phyloP scores from a whole-genome alignment of 139 green algal species.

The Chlamydomonas incerta region DNA sequence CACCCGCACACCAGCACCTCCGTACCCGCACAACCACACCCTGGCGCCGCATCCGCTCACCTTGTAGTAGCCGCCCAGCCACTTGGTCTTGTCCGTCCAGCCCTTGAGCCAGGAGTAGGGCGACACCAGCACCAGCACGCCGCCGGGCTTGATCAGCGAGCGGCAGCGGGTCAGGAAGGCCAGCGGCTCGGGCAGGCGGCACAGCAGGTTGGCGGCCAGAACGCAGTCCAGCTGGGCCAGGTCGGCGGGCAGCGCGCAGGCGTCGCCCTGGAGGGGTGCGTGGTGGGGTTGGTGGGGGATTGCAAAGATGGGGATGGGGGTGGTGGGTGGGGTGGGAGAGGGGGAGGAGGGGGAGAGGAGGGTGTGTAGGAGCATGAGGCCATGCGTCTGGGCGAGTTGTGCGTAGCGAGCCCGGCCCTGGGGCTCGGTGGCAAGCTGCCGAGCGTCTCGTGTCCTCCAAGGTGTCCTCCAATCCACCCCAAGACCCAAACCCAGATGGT shows the following conservation, averaged over 20 bases:
- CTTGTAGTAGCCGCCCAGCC: constrained; percentile 57
- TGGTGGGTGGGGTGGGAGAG: too few species aligned
- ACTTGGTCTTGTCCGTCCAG: constrained; percentile 65
- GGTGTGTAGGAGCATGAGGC: too few species aligned
- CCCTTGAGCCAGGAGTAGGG: constrained; percentile 82
- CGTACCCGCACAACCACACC: too few species aligned
- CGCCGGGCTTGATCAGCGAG: constrained; percentile 66
- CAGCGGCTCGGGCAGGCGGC: constrained; percentile 77
- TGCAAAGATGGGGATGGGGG: background rate
- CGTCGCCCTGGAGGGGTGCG: constrained; percentile 69
- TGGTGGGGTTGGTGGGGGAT: background rate
- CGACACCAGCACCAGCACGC: constrained; percentile 75
- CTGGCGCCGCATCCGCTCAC: background rate
- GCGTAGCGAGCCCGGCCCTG: too few species aligned
- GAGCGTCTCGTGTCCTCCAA: too few species aligned
- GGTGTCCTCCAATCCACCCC: too few species aligned
- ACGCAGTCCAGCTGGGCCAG: constrained; percentile 75
- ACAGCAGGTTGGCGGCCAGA: constrained; percentile 84
- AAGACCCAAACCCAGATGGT: too few species aligned
- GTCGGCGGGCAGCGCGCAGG: constrained; percentile 61
- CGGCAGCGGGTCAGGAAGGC: constrained; percentile 67
- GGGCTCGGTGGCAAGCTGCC: too few species aligned
- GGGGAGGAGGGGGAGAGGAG: background rate
- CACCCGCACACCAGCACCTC: too few species aligned
- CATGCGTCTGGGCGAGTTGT: too few species aligned